phyloP scores from a whole-genome alignment of 1,284 basidiomycete genomes.

The Sporisorium scitamineum region DNA sequence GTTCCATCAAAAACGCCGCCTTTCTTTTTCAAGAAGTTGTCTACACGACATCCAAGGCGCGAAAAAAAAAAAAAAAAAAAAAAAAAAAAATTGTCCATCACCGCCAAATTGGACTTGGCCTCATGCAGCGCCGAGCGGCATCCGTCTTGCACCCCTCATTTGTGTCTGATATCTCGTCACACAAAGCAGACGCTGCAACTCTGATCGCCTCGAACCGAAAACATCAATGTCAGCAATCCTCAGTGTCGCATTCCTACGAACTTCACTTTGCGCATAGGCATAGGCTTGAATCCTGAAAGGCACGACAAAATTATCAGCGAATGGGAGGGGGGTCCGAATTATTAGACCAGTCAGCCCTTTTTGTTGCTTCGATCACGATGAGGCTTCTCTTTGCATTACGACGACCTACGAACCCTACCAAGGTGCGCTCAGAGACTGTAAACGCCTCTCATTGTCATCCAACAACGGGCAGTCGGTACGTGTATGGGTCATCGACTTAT shows the following conservation, averaged over 20 bases:
- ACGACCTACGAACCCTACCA: not conserved
- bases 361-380: not conserved
- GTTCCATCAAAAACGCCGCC: too few species aligned
- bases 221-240: too few species aligned
- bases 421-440: not conserved
- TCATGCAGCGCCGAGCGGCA: not conserved
- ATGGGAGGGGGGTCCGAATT: not conserved
- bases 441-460: not conserved
- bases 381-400: not conserved
- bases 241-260: not conserved
- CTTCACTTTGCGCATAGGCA: not conserved
- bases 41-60: slow-evolving; percentile 8
- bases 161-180: too few species aligned
- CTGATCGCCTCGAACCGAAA: too few species aligned
- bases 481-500: not conserved
- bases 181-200: too few species aligned
- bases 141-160: too few species aligned
- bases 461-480: too few species aligned
- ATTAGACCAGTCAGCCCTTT: not conserved
- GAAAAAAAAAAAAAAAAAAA: not conserved
- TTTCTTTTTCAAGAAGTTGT: too few species aligned
- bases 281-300: not conserved
- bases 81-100: slow-evolving; percentile 34
- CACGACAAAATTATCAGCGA: not conserved
- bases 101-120: slow-evolving; percentile 17